Percentiles rank a stretch among this genome's conserved stretches.
Evolutionary conservation across 2,329 filamentous ascomycete genomes (phyloP).

Genomic region (Pyrenochaeta sp.): DNA sequence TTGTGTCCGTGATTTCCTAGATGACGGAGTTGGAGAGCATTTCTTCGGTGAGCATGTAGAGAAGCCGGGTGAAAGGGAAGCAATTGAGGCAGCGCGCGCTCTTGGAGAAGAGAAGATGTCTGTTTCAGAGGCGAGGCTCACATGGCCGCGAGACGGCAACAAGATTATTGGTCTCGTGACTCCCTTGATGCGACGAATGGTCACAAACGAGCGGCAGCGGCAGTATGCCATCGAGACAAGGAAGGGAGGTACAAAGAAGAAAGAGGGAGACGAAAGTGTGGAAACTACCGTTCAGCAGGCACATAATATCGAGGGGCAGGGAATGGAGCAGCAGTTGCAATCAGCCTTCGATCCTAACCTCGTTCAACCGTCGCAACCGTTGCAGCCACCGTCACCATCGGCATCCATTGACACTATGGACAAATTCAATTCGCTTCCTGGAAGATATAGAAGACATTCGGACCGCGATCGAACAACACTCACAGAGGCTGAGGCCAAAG

Average conservation of each 20-base stretch:
- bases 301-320: constrained; percentile 2
- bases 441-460: not conserved
- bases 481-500: not conserved
- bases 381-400: constrained; percentile 5
- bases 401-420: not conserved
- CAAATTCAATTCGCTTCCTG: not conserved
- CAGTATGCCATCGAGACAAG: constrained; percentile 66
- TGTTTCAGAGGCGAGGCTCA: constrained; percentile 46
- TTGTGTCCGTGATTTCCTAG: constrained; percentile 64
- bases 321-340: constrained; percentile 21
- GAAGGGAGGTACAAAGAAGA: constrained; percentile 55
- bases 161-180: constrained; percentile 66
- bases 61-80: constrained; percentile 44
- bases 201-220: constrained; percentile 67
- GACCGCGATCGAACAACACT: not conserved
- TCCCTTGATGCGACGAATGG: constrained; percentile 65
- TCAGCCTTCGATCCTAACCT: constrained; percentile 15
- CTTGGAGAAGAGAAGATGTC: constrained; percentile 52
- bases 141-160: constrained; percentile 65
- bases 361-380: constrained; percentile 1
- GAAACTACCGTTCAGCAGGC: constrained; percentile 22
- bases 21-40: constrained; percentile 59
- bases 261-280: constrained; percentile 33
- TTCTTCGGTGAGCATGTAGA: constrained; percentile 57
- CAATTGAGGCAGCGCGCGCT: constrained; percentile 42